A percentile compares a stretch with the other conserved stretches of the same genome.
Evolutionary conservation across 495 filamentous ascomycete genomes (phyloP).

Genomic region (Lophiotrema nucula): DNA sequence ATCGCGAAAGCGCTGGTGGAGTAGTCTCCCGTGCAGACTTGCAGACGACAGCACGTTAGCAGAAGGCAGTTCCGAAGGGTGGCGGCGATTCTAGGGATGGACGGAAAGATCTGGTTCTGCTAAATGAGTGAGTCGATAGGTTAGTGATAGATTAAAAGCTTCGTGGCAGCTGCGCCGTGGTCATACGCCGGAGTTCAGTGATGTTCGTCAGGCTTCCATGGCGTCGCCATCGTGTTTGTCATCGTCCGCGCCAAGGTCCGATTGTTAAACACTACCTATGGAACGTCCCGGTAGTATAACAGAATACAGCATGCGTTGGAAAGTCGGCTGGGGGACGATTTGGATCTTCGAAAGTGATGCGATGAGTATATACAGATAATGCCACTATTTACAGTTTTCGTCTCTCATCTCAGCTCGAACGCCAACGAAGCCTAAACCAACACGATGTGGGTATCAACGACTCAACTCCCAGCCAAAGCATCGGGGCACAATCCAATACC

Average conservation of each 20-base stretch:
- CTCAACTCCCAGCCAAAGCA: too few relatives aligned
- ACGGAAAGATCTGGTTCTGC: background rate
- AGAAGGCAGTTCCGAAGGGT: background rate
- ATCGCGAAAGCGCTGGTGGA: background rate
- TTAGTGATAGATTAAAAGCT: conserved; percentile 23
- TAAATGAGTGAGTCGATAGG: background rate
- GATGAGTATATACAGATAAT: too few relatives aligned
- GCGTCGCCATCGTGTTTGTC: conserved; percentile 31
- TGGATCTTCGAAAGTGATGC: too few relatives aligned
- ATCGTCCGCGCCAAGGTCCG: conserved; percentile 19
- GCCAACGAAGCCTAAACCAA: too few relatives aligned
- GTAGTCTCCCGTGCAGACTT: background rate
- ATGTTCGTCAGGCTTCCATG: conserved; percentile 32
- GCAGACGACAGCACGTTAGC: background rate
- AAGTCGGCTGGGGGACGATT: too few relatives aligned
- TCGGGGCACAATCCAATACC: too few relatives aligned
- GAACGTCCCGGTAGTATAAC: too few relatives aligned
- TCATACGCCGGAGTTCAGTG: conserved; percentile 6
- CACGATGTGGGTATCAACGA: too few relatives aligned
- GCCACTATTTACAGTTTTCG: too few relatives aligned
- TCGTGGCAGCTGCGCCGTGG: background rate
- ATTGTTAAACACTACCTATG: background rate
- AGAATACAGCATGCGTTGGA: too few relatives aligned
- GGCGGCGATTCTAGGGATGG: background rate
- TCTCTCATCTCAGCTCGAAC: too few relatives aligned